Evolutionary conservation across 371 early-diverging fungal genomes (phyloP), one percentile per base, ranked within the genome.

Genomic region (Rhizopus stolonifer): DNA sequence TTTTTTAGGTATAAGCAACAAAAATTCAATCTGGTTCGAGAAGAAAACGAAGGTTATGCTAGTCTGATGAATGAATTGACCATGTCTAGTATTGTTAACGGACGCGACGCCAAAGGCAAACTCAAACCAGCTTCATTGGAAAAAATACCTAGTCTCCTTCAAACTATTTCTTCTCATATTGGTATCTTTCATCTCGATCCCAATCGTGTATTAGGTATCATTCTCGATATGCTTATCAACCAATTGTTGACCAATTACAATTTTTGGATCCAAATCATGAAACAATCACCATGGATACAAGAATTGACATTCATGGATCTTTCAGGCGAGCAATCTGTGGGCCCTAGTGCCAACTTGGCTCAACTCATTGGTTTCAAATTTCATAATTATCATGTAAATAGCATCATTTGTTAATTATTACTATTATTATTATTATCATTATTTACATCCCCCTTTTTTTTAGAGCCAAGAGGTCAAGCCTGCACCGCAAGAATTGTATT

Each of bases 351-450:
- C 3, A 68, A 73, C 1, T 74, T 87, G 42, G 92, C 86, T 0
- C 90, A 93, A 52, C 62, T 94, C n/a, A 70, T 94, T n/a, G 95
- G 93, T 3, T 93, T 92, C 80, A 88, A 90, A 65, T 86, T 90
- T 42, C 73, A 79, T 39, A 82, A 81, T 54, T 86, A 88, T 58
- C 83, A 84, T 49, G 65, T 64, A 63, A 59, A 44, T 3, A 8
- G 13, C 3, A 6, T 36, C 31, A 17, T 17, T 17, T 34, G 3
- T 23, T 44, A n/a, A 11, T 38, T 8, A 25, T 23, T 23, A 29
- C 13, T 46, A n/a, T n/a, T n/a, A n/a, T n/a, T n/a, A n/a, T n/a
- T n/a, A n/a, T 46, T 13, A 19, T 15, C 19, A 17, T 11, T 14
- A 11, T 14, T 0, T 13, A 10, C 13, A 3, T 15, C 14, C 10